Evolutionary conservation across 495 filamentous ascomycete species (phyloP).

Genomic region (Beverwykella pulmonaria): DNA sequence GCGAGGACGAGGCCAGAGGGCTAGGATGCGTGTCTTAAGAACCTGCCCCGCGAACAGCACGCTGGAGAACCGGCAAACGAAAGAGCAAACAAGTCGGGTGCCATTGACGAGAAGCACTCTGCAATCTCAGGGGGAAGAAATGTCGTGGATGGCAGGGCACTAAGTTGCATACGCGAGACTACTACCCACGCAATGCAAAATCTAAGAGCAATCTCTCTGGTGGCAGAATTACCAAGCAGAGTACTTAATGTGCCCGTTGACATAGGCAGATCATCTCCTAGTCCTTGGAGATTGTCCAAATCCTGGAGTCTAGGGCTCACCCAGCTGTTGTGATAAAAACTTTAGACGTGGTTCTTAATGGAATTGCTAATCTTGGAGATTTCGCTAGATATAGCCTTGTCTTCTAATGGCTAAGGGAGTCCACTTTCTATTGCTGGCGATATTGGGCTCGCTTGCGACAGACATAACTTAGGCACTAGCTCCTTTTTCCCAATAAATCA

Average conservation of each 20-base stretch:
- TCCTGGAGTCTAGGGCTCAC: slow-evolving; percentile 29
- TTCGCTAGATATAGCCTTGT: slow-evolving; percentile 42
- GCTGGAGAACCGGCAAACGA: neutral
- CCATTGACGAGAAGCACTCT: slow-evolving; percentile 30
- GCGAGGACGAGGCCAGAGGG: neutral
- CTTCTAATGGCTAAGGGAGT: slow-evolving; percentile 41
- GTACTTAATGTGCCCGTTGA: slow-evolving; percentile 33
- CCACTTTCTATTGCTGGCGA: slow-evolving; percentile 25
- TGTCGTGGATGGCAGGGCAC: slow-evolving; percentile 18
- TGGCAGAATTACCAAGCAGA: slow-evolving; percentile 40
- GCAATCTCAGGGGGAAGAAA: slow-evolving; percentile 44
- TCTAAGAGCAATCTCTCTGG: slow-evolving; percentile 37
- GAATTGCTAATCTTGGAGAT: slow-evolving; percentile 42
- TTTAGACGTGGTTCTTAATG: slow-evolving; percentile 50
- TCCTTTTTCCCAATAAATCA: slow-evolving; percentile 23
- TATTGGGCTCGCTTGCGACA: slow-evolving; percentile 19
- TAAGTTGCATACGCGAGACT: slow-evolving; percentile 35
- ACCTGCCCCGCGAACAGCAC: slow-evolving; percentile 19
- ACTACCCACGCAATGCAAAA: slow-evolving; percentile 44
- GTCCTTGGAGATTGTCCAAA: slow-evolving; percentile 31
- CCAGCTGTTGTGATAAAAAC: slow-evolving; percentile 42
- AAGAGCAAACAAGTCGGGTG: neutral
- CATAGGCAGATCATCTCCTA: slow-evolving; percentile 27
- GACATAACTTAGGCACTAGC: slow-evolving; percentile 2
- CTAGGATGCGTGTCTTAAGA: slow-evolving; percentile 15